phyloP scores from a whole-genome alignment of 1,284 basidiomycete genomes.

The Moesziomyces aphidis region DNA sequence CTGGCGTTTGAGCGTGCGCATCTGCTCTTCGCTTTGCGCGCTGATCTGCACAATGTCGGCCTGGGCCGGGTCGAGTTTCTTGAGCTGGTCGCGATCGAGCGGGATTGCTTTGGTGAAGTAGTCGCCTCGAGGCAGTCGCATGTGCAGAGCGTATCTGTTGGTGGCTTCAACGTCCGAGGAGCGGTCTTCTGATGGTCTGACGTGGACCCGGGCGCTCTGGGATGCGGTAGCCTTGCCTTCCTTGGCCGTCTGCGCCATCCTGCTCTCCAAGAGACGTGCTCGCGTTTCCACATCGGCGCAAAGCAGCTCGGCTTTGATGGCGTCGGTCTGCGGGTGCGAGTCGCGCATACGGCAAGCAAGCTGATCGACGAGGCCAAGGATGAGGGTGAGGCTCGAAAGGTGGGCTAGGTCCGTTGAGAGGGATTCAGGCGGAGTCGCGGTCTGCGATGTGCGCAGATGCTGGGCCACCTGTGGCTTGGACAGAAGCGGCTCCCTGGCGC shows the following conservation, averaged over 20 bases:
- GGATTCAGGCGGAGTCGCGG: conserved; percentile 1
- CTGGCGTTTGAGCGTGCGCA: conserved; percentile 24
- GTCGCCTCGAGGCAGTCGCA: conserved; percentile 61
- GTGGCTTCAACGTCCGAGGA: conserved; percentile 9
- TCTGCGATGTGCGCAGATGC: conserved; percentile 7
- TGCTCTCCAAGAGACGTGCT: conserved; percentile 18
- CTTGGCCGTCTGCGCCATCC: conserved; percentile 8
- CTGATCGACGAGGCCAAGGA: conserved; percentile 41
- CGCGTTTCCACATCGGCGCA: conserved; percentile 19
- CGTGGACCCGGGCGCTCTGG: not conserved
- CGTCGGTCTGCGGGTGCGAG: conserved; percentile 14
- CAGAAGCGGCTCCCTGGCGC: conserved; percentile 24
- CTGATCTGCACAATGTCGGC: conserved; percentile 59
- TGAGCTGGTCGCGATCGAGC: conserved; percentile 24
- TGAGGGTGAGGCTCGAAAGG: conserved; percentile 27
- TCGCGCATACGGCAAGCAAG: conserved; percentile 34
- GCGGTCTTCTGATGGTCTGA: not conserved
- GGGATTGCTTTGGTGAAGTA: conserved; percentile 62
- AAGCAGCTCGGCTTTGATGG: conserved; percentile 24
- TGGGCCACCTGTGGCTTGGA: conserved; percentile 13
- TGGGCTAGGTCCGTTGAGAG: conserved; percentile 12
- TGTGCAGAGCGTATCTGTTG: conserved; percentile 60
- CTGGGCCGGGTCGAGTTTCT: conserved; percentile 46
- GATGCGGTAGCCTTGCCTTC: not conserved
- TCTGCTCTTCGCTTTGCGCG: conserved; percentile 33